Base-by-base conservation (phyloP, 345 rosid genomes). In the Laguncularia racemosa region DNA sequence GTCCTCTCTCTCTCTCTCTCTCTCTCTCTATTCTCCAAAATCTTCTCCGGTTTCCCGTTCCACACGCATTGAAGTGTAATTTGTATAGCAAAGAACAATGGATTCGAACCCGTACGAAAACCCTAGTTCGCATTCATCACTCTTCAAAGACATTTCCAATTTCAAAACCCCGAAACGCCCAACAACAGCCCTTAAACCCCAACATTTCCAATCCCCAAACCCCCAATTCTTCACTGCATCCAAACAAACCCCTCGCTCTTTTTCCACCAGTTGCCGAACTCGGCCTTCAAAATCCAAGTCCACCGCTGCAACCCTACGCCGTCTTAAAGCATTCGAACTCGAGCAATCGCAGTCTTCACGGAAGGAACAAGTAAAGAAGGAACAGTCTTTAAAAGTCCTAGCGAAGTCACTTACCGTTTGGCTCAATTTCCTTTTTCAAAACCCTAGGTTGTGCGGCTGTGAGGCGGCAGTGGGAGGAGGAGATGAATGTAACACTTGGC, bases 151-250 rank as follows among this genome's bases (percentile, higher is more conserved):
- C 76, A 71, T 89, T 16, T 86, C 98, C 3, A 92, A 92, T 67
- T 83, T 84, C 80, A 86, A 78, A 72, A 92, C 98, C 58, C 97
- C 97, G 5, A 77, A 78, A 38, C 93, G 95, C 23, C 63, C 81
- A 28, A 51, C 33, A 33, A 14, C 50, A 23, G n/a, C 69, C 78
- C 0, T 66, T 61, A 19, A 47, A 50, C 23, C 50, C 63, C 16
- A 67, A 64, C 15, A 67, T 26, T 60, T 76, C 65, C 64, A 75
- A 6, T 71, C 96, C 44, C 90, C 96, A 13, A 57, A 66, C 62
- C 72, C 80, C 16, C 73, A 67, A 0, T 78, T 69, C 83, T 89
- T 86, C 80, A 81, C 93, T 16, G 89, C 91, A 5, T 70, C 84
- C 50, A 83, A 86, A 48, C 72, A 63, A 59, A 86, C 91, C 0